phyloP scores from a whole-genome alignment of 305 asterid genomes.

The Solanum chacoense region DNA sequence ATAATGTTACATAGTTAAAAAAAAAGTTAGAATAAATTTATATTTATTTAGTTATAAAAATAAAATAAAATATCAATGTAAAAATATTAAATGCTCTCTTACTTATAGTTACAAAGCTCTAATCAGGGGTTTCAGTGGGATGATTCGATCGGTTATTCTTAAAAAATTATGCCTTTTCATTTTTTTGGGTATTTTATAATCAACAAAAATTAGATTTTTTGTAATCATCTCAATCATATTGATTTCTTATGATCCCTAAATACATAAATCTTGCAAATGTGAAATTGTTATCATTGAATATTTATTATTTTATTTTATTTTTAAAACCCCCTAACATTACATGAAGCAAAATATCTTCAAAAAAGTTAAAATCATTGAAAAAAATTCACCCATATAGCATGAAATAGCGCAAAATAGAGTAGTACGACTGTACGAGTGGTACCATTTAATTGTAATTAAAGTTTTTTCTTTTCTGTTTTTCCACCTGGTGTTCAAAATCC shows the following conservation, averaged over 20 bases:
- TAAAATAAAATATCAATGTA: background rate
- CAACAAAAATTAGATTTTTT: too few species aligned
- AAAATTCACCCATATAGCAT: background rate
- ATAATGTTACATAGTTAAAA: background rate
- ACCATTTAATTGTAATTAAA: background rate
- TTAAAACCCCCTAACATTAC: too few species aligned
- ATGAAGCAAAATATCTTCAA: background rate
- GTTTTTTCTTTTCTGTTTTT: background rate
- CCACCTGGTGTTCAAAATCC: too few species aligned
- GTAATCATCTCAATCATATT: too few species aligned
- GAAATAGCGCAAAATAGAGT: background rate
- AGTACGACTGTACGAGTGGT: background rate
- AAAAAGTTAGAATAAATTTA: background rate
- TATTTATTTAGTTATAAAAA: background rate
- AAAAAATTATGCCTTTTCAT: too few species aligned
- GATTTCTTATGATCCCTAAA: background rate
- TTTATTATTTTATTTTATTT: too few species aligned
- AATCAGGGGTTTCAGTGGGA: background rate
- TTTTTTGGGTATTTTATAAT: too few species aligned
- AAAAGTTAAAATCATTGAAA: background rate
- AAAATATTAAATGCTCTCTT: background rate
- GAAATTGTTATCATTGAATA: background rate
- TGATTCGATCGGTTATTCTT: background rate
- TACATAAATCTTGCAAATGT: background rate
- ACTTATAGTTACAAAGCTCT: background rate